A percentile compares a stretch with the other conserved stretches of the same genome.
Conservation (phyloP, 495 filamentous ascomycete genomes). For the Penicillium paxilli region DNA sequence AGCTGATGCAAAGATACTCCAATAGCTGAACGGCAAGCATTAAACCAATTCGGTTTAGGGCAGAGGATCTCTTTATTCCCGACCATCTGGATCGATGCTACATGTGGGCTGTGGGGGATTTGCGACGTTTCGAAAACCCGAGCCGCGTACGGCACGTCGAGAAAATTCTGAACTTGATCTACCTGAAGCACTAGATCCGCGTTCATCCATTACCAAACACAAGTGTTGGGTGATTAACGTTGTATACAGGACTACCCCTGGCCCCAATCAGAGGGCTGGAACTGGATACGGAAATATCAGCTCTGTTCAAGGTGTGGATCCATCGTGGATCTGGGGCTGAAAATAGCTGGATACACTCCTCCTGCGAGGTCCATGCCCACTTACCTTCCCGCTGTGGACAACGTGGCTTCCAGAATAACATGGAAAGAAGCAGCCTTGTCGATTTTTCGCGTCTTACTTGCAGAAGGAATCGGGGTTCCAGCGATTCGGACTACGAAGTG, state of each 20-base stretch:
- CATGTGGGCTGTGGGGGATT: not conserved
- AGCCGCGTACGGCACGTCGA: not conserved
- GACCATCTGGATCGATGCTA: not conserved
- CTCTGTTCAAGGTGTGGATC: not conserved
- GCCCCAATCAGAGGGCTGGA: not conserved
- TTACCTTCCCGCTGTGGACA: conserved; percentile 8
- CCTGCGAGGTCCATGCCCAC: conserved; percentile 2
- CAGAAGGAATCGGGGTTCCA: conserved; percentile 11
- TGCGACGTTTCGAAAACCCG: not conserved
- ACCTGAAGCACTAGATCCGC: not conserved
- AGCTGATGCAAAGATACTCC: not conserved
- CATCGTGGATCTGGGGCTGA: conserved; percentile 21
- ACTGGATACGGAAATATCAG: not conserved
- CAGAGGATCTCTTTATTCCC: not conserved
- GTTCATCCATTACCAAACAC: not conserved
- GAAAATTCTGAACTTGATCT: not conserved
- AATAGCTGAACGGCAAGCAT: not conserved
- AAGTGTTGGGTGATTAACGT: not conserved
- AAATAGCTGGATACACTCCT: conserved; percentile 2
- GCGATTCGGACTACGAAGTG: not conserved
- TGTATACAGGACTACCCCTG: not conserved
- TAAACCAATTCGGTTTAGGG: not conserved
- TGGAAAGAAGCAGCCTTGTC: not conserved
- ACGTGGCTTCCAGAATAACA: conserved; percentile 28
- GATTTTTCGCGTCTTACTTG: conserved; percentile 8